Percentiles rank a stretch among this genome's conserved stretches.
phyloP scores from a whole-genome alignment of 2,329 filamentous ascomycete genomes.

The Trichoderma sp. region DNA sequence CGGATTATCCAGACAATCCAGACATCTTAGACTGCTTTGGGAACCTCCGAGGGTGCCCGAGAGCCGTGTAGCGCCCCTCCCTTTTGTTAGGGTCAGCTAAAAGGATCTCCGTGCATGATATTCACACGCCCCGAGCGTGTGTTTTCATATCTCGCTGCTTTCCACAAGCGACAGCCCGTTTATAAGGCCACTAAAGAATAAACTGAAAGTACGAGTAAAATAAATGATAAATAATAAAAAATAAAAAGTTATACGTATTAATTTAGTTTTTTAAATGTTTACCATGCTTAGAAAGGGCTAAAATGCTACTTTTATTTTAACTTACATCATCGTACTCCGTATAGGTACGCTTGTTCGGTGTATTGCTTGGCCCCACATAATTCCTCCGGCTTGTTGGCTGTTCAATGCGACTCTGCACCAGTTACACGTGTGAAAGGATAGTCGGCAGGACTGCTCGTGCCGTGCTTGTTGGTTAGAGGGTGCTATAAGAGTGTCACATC shows the following conservation, averaged over 20 bases:
- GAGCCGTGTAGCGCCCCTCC: no score
- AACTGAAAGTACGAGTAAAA: neutral
- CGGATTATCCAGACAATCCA: neutral
- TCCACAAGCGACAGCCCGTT: no score
- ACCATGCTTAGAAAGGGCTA: neutral
- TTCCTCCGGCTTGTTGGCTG: neutral
- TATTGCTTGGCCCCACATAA: neutral
- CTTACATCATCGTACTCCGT: no score
- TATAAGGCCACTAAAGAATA: neutral
- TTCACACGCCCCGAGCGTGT: neutral
- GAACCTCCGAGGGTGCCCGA: neutral
- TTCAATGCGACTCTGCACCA: neutral
- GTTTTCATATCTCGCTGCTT: neutral
- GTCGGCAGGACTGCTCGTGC: neutral
- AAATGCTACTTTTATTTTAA: neutral
- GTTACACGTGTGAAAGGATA: neutral
- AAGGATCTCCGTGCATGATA: neutral
- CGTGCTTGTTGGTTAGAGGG: neutral
- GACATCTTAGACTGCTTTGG: neutral
- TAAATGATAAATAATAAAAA: neutral
- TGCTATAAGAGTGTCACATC: neutral
- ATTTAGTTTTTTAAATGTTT: neutral
- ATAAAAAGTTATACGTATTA: neutral
- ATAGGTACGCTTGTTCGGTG: neutral
- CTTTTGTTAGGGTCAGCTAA: neutral